These are phyloP conservation scores for Mortierella hygrophila DNA, from an alignment of 192 early-diverging fungal genomes.

Conservation along the genomic window DNA sequence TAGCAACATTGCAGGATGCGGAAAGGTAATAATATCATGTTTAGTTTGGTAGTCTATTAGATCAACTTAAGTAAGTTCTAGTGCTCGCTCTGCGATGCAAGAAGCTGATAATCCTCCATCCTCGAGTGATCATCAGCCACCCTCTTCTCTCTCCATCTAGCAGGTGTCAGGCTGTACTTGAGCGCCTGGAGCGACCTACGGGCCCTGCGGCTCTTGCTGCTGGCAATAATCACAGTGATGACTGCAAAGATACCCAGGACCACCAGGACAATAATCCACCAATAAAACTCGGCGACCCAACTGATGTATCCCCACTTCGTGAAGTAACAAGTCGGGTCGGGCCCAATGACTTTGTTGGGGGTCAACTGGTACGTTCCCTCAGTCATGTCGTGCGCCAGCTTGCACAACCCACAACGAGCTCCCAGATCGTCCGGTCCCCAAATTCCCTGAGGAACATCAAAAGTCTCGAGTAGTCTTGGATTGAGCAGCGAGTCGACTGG, in stretches of 20 bases:
- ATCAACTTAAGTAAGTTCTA: not conserved
- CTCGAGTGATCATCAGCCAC: not conserved
- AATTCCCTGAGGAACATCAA: not conserved
- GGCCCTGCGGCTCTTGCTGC: not conserved
- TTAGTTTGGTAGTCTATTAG: no score
- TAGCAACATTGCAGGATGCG: no score
- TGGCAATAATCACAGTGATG: not conserved
- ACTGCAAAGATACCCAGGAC: slow-evolving; percentile 6
- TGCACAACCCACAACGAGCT: slow-evolving; percentile 21
- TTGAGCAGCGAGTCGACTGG: slow-evolving; percentile 14
- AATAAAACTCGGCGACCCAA: not conserved
- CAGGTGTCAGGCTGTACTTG: not conserved
- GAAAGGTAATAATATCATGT: no score
- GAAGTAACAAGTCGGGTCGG: slow-evolving; percentile 22
- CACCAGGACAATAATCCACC: slow-evolving; percentile 18
- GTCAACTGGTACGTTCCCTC: not conserved
- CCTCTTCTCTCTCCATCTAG: slow-evolving; percentile 3
- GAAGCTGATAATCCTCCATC: not conserved
- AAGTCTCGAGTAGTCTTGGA: slow-evolving; percentile 22
- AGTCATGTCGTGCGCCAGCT: slow-evolving; percentile 17
- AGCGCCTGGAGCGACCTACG: not conserved
- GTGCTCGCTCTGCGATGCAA: not conserved
- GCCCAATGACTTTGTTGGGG: slow-evolving; percentile 10
- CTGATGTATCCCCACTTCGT: slow-evolving; percentile 15
- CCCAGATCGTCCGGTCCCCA: slow-evolving; percentile 25